Base-by-base conservation (phyloP, 2,329 filamentous ascomycete species). In the Claviceps monticola region DNA sequence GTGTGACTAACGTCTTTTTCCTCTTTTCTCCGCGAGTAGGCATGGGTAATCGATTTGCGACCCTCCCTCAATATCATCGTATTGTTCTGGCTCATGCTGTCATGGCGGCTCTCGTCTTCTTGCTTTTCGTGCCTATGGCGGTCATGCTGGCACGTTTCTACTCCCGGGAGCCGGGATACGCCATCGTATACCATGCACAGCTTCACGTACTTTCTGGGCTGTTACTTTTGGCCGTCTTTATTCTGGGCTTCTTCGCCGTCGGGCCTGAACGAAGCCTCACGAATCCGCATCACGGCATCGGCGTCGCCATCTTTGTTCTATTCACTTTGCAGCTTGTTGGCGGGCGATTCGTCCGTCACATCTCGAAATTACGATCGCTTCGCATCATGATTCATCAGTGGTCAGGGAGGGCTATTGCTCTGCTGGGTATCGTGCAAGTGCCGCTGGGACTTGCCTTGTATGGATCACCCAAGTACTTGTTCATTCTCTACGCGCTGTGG, bases 381-480 rank as follows among this genome's bases (percentile, higher is more conserved):
- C 70, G 77, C 19, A 66, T 74, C 39, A 74, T 86, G 75, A 67
- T 97, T 43, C 93, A 98, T 69, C 86, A 90, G 63, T 96, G 93
- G 88, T 70, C 86, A 17, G 93, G 93, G 17, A 76, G 90, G 53
- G 71, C 79, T 0, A 80, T 91, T 59, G 84, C 86, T 2, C 68
- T 97, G 17, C 73, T 98, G 4, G 93, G 88, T 0, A 82, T 97
- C 57, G 78, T 83, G 3, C 93, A 98, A 64, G 80, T 98, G 11
- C 86, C 93, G 0, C 74, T 98, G 0, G 93, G 93, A 0, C 74
- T 98, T 46, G 90, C 90, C 0, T 74, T 98, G 1, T 98, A 96
- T 61, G 93, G 93, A 5, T 95, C 90, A 34, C 91, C 93, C 5
- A 81, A 84, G 61, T 79, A 78, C 39, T 75, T 90, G 3, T 98